phyloP scores from a whole-genome alignment of 2,329 filamentous ascomycete species.

The Neocatenulostroma microsporum region DNA sequence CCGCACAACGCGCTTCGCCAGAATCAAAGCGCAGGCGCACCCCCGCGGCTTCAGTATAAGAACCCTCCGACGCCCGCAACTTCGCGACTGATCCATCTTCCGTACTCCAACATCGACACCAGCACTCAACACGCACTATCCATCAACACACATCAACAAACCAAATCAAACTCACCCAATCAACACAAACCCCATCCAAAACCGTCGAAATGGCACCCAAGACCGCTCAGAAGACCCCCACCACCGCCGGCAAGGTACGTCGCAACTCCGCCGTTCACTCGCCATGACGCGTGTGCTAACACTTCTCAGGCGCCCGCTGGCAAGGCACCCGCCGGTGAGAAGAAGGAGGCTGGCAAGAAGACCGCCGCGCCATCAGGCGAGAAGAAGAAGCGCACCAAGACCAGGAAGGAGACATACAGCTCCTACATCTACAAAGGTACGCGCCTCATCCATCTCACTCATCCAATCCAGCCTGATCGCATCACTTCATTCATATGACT shows the following conservation, averaged over 20 bases:
- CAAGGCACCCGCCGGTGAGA: slow-evolving; percentile 82
- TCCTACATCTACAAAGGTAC: slow-evolving; percentile 99
- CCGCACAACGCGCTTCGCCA: neutral
- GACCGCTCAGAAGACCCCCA: slow-evolving; percentile 88
- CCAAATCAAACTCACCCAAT: slow-evolving; percentile 25
- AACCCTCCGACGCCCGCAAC: slow-evolving; percentile 13
- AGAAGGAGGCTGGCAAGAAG: slow-evolving; percentile 99
- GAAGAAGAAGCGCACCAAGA: slow-evolving; percentile 99
- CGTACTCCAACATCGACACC: slow-evolving; percentile 32
- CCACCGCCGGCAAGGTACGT: slow-evolving; percentile 68
- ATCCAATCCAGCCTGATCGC: slow-evolving; percentile 15
- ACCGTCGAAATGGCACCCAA: slow-evolving; percentile 84
- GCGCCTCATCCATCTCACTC: too few relatives aligned
- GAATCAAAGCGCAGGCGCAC: too few relatives aligned
- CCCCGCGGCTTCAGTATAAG: slow-evolving; percentile 6
- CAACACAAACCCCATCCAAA: slow-evolving; percentile 24
- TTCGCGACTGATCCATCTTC: slow-evolving; percentile 23
- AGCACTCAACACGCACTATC: slow-evolving; percentile 18
- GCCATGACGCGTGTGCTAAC: neutral
- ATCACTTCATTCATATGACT: slow-evolving; percentile 11
- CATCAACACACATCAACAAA: slow-evolving; percentile 25
- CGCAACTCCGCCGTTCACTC: neutral
- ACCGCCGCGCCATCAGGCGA: slow-evolving; percentile 83
- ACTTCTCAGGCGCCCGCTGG: slow-evolving; percentile 54
- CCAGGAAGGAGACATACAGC: slow-evolving; percentile 99